Percentiles rank a stretch among this genome's conserved stretches.
phyloP scores from a whole-genome alignment of 1,139 yeast genomes.

The Debaryomyces robertsiae region DNA sequence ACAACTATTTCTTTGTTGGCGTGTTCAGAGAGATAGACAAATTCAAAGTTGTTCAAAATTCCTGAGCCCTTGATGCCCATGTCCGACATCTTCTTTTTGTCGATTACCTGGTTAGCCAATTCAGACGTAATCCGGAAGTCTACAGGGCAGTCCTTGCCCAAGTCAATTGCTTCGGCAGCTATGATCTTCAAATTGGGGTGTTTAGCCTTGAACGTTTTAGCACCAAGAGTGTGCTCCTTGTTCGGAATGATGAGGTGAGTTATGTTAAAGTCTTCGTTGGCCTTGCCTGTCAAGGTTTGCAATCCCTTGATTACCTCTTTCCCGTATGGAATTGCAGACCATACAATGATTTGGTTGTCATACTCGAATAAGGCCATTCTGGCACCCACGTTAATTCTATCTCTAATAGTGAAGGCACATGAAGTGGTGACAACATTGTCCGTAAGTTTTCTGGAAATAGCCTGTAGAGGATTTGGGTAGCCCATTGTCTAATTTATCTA shows the following conservation, averaged over 20 bases:
- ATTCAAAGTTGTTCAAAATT: conserved; percentile 47
- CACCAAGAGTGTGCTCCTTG: conserved; percentile 58
- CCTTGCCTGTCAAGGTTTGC: conserved; percentile 34
- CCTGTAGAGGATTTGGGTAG: conserved; percentile 41
- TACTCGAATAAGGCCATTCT: conserved; percentile 55
- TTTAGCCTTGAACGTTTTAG: conserved; percentile 49
- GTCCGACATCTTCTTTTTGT: conserved; percentile 22
- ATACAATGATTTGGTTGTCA: conserved; percentile 47
- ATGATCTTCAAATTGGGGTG: conserved; percentile 53
- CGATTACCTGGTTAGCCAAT: conserved; percentile 32
- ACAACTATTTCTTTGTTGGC: conserved; percentile 57
- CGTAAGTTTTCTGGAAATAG: conserved; percentile 46
- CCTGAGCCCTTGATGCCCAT: conserved; percentile 31
- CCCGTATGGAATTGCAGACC: conserved; percentile 66
- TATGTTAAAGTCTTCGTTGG: conserved; percentile 33
- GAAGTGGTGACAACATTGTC: conserved; percentile 53
- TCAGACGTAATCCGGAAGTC: conserved; percentile 35
- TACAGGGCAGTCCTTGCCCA: conserved; percentile 31
- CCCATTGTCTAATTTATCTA: too few relatives aligned
- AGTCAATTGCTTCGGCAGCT: conserved; percentile 47
- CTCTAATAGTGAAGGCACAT: conserved; percentile 44
- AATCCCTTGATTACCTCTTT: conserved; percentile 43
- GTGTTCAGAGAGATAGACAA: conserved; percentile 59
- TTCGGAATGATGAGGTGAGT: conserved; percentile 55
- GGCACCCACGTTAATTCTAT: conserved; percentile 56